These are phyloP conservation scores for Phytophthora citrophthora DNA, from an alignment of 352 stramenopile genomes.

Conservation along the genomic window DNA sequence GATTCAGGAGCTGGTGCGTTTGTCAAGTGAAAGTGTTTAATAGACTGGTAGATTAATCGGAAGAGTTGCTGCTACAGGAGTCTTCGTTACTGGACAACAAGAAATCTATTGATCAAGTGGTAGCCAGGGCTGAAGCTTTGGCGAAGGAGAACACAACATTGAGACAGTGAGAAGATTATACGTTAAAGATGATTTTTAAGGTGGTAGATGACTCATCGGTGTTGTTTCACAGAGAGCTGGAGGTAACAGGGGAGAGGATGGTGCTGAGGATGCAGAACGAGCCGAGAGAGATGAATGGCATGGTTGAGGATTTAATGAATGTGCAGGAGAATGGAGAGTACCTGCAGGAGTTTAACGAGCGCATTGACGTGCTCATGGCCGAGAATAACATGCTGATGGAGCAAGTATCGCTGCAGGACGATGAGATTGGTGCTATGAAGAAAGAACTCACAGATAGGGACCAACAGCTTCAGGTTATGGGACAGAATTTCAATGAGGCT, in stretches of 20 bases:
- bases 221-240: conserved; percentile 56
- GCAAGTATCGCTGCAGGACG: conserved; percentile 79
- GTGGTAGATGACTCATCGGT: neutral
- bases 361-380: conserved; percentile 84
- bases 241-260: conserved; percentile 57
- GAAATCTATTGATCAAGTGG: conserved; percentile 63
- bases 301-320: conserved; percentile 46
- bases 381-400: conserved; percentile 88
- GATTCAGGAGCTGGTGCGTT: conserved; percentile 72
- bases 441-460: conserved; percentile 73
- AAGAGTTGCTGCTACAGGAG: conserved; percentile 40
- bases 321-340: conserved; percentile 60
- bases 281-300: conserved; percentile 34
- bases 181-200: neutral
- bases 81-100: conserved; percentile 56
- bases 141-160: conserved; percentile 73
- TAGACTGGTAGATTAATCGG: neutral
- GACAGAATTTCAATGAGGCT: conserved; percentile 79
- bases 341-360: conserved; percentile 75
- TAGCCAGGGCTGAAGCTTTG: conserved; percentile 48
- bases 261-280: conserved; percentile 59
- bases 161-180: conserved; percentile 50
- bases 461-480: conserved; percentile 73
- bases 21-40: neutral
- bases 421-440: conserved; percentile 66